Evolutionary conservation across 306 rosid species (phyloP).

Genomic region (Vachellia collinsii): DNA sequence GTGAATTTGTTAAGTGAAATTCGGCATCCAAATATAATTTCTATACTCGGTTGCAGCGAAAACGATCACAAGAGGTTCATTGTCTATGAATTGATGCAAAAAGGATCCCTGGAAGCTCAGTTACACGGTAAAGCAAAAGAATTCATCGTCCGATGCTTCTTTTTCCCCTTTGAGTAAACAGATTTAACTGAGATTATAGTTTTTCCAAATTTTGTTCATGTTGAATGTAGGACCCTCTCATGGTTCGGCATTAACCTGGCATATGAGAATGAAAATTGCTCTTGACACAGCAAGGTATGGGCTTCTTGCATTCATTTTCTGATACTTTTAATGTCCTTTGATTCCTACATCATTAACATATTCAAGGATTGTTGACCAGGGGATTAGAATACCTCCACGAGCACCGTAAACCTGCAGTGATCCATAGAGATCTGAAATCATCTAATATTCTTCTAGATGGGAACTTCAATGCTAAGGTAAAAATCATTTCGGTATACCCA

Average conservation of each 20-base stretch:
- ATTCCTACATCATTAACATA: conserved; percentile 30
- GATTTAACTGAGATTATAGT: background rate
- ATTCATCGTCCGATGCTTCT: background rate
- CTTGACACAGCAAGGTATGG: conserved; percentile 86
- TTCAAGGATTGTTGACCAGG: conserved; percentile 57
- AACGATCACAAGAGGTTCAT: conserved; percentile 61
- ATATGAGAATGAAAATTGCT: conserved; percentile 93
- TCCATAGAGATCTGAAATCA: conserved; percentile 95
- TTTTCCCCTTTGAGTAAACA: background rate
- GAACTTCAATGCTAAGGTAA: conserved; percentile 94
- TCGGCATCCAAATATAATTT: conserved; percentile 80
- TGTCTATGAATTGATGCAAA: conserved; percentile 83
- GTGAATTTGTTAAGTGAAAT: conserved; percentile 70
- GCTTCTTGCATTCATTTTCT: conserved; percentile 24
- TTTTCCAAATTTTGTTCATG: conserved; percentile 12
- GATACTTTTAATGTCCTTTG: background rate
- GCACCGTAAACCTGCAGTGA: conserved; percentile 80
- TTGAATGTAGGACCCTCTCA: conserved; percentile 75
- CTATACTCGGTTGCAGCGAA: conserved; percentile 72
- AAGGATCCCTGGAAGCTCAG: conserved; percentile 84
- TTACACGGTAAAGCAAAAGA: conserved; percentile 69
- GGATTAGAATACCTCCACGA: conserved; percentile 92
- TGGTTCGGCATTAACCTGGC: conserved; percentile 88
- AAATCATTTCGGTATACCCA: background rate
- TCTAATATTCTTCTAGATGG: conserved; percentile 93